Base-by-base conservation (phyloP, 768 basidiomycete genomes). In the Phaeotremella fagi region DNA sequence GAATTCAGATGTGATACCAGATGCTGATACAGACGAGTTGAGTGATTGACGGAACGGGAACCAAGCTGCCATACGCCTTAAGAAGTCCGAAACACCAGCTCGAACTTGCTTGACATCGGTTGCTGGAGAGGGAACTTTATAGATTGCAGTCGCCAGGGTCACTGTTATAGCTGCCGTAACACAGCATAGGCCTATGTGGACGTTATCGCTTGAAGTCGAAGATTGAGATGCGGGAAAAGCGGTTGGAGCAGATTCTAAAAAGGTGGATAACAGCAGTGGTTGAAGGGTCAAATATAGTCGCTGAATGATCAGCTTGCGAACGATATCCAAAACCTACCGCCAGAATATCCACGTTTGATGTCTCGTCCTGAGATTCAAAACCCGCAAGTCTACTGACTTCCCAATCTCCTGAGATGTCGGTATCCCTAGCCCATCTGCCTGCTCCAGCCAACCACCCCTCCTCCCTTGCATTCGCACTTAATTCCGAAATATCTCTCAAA, bases 231-330 rank as follows among this genome's bases (percentile, higher is more conserved):
- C 85, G 3, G 84, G 80, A 74, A 94, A 92, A 1, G 86, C 87
- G 14, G 81, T 69, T 1, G 92, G 88, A 3, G 89, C 88, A 59
- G 83, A 82, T 71, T 98, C 92, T 20, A 98, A 81, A 74, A 90
- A 88, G 1, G 87, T 84, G 20, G 89, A 84, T 1, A 90, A 76
- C 11, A 97, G 77, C 9, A 84, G 84, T 2, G 89, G 80, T 62
- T 90, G 82, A n/a, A 98, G 74, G 14, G 84, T 81, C 48, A 80
- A 79, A 52, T 86, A 82, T 24, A 95, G 77, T 70, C 64, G 56
- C 76, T 77, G 56, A 1, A 22, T 23, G 18, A 48, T 57, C 26
- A 24, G 26, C 4, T 18, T 36, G 22, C 7, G 16, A 24, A n/a
- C n/a, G n/a, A n/a, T n/a, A n/a, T n/a, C n/a, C n/a, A n/a, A n/a